These are phyloP conservation scores for Kwoniella mangroviensis DNA, from an alignment of 768 basidiomycete species.

Conservation along the genomic window DNA sequence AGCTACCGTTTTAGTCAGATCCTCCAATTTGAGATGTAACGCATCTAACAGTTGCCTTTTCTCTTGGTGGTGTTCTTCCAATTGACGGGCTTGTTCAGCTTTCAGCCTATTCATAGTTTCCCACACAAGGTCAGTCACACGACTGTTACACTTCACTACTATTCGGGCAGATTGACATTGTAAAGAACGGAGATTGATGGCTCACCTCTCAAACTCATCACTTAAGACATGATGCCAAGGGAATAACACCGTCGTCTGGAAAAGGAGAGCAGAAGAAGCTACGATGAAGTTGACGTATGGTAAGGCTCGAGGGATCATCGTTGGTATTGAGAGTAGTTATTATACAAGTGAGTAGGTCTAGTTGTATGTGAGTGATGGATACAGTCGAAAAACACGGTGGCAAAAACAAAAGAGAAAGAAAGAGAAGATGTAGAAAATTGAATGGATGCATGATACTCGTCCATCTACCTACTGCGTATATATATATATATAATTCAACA, in stretches of 20 bases:
- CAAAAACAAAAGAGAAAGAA: neutral
- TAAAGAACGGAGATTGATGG: neutral
- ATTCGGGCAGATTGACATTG: no score
- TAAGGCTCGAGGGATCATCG: conserved; percentile 26
- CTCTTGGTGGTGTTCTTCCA: conserved; percentile 26
- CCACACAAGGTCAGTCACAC: neutral
- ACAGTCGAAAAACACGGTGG: neutral
- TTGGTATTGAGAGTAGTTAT: neutral
- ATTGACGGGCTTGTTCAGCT: conserved; percentile 24
- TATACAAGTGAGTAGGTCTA: conserved; percentile 1
- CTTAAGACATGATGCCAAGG: conserved; percentile 26
- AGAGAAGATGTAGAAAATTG: neutral
- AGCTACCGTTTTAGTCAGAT: conserved; percentile 13
- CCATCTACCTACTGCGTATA: no score
- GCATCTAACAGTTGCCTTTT: conserved; percentile 17
- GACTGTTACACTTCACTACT: neutral
- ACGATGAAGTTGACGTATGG: conserved; percentile 27
- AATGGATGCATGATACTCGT: neutral
- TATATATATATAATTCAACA: no score
- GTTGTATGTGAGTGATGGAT: neutral
- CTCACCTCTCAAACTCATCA: conserved; percentile 24
- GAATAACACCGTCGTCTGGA: conserved; percentile 18
- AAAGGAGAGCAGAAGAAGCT: conserved; percentile 9
- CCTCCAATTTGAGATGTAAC: conserved; percentile 22
- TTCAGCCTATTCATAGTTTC: conserved; percentile 9